Evolutionary conservation across 2,329 filamentous ascomycete species (phyloP), one percentile per base, ranked within the genome.

Genomic region (Dactylella cylindrospora): DNA sequence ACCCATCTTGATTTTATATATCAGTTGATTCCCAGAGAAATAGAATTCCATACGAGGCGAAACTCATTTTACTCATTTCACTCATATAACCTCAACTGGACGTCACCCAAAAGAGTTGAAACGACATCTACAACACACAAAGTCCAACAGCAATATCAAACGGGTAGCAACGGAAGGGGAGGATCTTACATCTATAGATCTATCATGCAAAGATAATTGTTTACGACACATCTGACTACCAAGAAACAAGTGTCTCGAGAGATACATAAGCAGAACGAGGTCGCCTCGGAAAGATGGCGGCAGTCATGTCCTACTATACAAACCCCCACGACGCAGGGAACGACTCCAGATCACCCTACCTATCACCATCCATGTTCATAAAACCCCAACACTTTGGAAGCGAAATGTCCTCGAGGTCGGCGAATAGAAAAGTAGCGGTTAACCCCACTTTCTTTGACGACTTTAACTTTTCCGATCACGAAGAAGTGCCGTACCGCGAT

Each of bases 391-490:
- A 29, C 31, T 47, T 39, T 31, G 33, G 22, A 5, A 19, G 20
- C 23, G 57, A 54, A 43, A n/a, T n/a, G n/a, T 5, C 26, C 17
- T 28, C 36, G 31, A 49, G 38, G 17, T 33, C 49, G 3, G 29
- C 36, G 6, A 54, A 32, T 38, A 28, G 44, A 17, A 62, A 62
- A 22, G 49, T 62, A 9, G 57, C 57, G 1, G 57, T 62, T 15
- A 62, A 62, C 32, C 57, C 57, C 8, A 49, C 57, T 1, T 62
- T 62, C 22, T 62, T 54, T 22, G 57, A 62, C 19, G 57, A 62
- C 35, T 36, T 46, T 15, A 25, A 44, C 28, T 44, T 43, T 10
- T 53, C 57, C 20, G 49, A 52, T 19, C 49, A 52, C 19, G n/a
- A n/a, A n/a, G n/a, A n/a, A n/a, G n/a, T n/a, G n/a, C 39, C 41